Evolutionary conservation across 179 eudicot genomes (phyloP), one percentile per base, ranked within the genome.

Genomic region (Spergularia azorica): DNA sequence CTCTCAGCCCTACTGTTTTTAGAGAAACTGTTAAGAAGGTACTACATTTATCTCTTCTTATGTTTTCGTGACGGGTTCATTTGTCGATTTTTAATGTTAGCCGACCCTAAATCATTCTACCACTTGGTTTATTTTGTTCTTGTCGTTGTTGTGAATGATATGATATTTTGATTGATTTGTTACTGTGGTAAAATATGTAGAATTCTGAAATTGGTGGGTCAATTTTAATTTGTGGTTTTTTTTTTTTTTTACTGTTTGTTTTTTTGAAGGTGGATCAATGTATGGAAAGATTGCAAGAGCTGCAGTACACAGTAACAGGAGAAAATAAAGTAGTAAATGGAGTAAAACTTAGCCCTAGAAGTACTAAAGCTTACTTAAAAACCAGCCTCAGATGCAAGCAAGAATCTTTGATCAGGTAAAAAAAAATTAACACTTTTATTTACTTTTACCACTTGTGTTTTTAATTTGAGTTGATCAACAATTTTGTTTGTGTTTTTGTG

Each of bases 251-350:
- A 21, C 21, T 21, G 21, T 21, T 21, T 21, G 16, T 3, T 20
- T 41, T 63, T 73, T 60, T 54, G 74, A 72, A 91, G 98, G 96
- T 94, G 90, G 98, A 94, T 76, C 85, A 85, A 76, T 94, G 97
- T 85, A 86, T 90, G 93, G 93, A 84, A 56, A 77, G 98, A 80
- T 88, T 94, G 83, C 91, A 94, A 79, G 98, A 94, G 85, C 89
- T 94, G 66, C 96, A 92, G 60, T 86, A 89, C 80, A 90, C 93
- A 41, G 93, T 92, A 8, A 64, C 89, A 43, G 97, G 97, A 75
- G 97, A 97, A 48, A 84, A 57, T 13, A 94, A 94, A 81, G 82
- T 88, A 72, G 85, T 88, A 4, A 70, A 86, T 64, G 94, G 91
- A 1, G 90, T 87, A 17, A 88, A 79, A 80, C 89, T 90, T 43